Base-by-base conservation (phyloP, 1,284 basidiomycete genomes). In the Vanrija sp. region DNA sequence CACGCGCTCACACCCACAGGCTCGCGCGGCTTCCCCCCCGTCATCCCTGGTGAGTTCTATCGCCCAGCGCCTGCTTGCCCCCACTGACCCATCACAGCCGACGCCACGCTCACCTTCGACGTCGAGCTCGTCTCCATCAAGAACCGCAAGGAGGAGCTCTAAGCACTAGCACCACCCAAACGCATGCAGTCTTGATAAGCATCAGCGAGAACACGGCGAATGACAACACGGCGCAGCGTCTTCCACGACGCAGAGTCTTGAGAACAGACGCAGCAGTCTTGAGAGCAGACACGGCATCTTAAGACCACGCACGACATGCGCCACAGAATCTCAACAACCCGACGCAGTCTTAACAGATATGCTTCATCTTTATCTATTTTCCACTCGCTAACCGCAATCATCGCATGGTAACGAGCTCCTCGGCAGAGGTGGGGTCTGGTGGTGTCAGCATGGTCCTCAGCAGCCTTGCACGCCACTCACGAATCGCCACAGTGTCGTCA, bases 401-500 rank as follows among this genome's bases (percentile, higher is more conserved):
- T 52, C 72, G 65, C 47, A 77, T 53, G 23, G 75, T 75, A 36
- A 75, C 73, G 20, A 75, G 60, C 66, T 77, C 75, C 51, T 77
- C 75, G 22, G 74, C 57, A 5, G 68, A 69, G 16, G 74, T 76
- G 4, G 75, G 75, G 61, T 77, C 72, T 75, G 54, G 8, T 10
- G 12, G 35, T 36, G 39, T 42, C 25, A 14, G 22, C 20, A 44
- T 18, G 41, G 48, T 38, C 42, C 6, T 20, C 27, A 36, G 2
- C 16, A 47, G 45, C 18, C 6, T 15, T 6, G n/a, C n/a, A 9
- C 23, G 4, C 7, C 8, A 71, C 73, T 58, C 52, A 75, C 71
- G 93, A 64, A 97, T 96, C 18, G 93, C 93, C 41, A 96, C 88
- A 4, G 88, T 91, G 66, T 88, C 83, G 66, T 93, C 89, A 55